A percentile compares a stretch with the other conserved stretches of the same genome.
Conservation (phyloP, 2,329 filamentous ascomycete genomes). For the Colletotrichum liriopes region DNA sequence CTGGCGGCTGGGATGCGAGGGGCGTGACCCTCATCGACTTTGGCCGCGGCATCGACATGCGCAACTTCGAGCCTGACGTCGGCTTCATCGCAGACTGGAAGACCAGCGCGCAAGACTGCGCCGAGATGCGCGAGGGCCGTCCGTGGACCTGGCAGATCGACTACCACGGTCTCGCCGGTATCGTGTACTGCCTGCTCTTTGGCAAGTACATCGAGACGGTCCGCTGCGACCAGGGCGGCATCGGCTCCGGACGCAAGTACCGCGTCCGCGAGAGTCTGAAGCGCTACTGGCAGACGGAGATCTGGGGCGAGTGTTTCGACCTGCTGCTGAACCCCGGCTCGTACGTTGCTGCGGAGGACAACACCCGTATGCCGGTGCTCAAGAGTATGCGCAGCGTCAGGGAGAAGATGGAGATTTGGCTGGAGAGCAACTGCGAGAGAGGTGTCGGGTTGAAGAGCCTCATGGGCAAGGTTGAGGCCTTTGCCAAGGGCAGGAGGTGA, state of each 20-base stretch:
- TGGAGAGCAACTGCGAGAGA: constrained; percentile 86
- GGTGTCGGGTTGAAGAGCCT: constrained; percentile 81
- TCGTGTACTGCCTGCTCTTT: constrained; percentile 90
- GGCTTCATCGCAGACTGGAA: constrained; percentile 98
- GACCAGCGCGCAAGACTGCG: constrained; percentile 87
- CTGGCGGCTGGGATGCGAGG: constrained; percentile 83
- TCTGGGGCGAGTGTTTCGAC: constrained; percentile 89
- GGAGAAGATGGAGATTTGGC: constrained; percentile 87
- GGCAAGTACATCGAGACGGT: constrained; percentile 94
- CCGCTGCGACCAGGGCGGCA: constrained; percentile 67
- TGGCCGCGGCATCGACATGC: constrained; percentile 94
- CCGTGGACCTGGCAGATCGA: constrained; percentile 99
- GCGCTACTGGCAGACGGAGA: constrained; percentile 95
- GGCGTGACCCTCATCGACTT: constrained; percentile 95
- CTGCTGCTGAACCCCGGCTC: constrained; percentile 86
- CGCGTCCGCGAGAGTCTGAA: constrained; percentile 87
- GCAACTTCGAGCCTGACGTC: constrained; percentile 81
- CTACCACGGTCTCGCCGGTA: constrained; percentile 92
- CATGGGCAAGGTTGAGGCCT: constrained; percentile 75
- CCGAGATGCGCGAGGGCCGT: constrained; percentile 93
- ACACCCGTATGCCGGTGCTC: constrained; percentile 79
- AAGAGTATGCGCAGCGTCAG: constrained; percentile 78
- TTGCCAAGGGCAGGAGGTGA: constrained; percentile 56
- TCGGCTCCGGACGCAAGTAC: constrained; percentile 79
- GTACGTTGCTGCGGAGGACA: constrained; percentile 77